A percentile compares a stretch with the other conserved stretches of the same genome.
Conservation (phyloP, 2,329 filamentous ascomycete genomes). For the Lachnellula arida region DNA sequence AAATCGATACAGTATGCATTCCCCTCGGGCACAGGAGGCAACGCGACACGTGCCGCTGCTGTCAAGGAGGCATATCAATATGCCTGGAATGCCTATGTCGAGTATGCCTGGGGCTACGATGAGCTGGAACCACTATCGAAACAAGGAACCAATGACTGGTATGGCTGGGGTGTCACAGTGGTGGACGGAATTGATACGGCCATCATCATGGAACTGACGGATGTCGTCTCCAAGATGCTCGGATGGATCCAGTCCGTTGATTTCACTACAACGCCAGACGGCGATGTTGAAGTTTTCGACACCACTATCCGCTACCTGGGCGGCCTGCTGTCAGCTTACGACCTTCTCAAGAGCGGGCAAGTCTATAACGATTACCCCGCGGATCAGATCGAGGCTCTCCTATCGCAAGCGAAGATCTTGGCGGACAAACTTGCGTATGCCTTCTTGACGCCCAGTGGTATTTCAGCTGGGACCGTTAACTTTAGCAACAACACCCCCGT, state of each 20-base stretch:
- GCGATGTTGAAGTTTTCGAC: constrained; percentile 20
- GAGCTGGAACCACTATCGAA: constrained; percentile 71
- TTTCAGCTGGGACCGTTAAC: constrained; percentile 63
- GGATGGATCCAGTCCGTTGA: constrained; percentile 46
- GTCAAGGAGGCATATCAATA: constrained; percentile 16
- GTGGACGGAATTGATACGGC: constrained; percentile 78
- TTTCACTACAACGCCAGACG: constrained; percentile 14
- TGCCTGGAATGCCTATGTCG: constrained; percentile 71
- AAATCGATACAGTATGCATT: constrained; percentile 1
- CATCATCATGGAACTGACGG: constrained; percentile 74
- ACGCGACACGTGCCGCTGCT: constrained; percentile 1
- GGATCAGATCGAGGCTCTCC: constrained; percentile 47
- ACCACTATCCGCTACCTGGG: constrained; percentile 22
- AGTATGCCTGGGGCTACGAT: constrained; percentile 76
- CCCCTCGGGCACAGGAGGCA: background rate
- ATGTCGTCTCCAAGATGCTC: constrained; percentile 73
- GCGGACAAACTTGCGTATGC: constrained; percentile 68
- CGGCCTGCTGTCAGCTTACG: constrained; percentile 31
- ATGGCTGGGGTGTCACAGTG: constrained; percentile 80
- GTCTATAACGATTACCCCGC: constrained; percentile 38
- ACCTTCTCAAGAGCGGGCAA: constrained; percentile 61
- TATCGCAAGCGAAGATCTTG: constrained; percentile 61
- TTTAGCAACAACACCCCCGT: constrained; percentile 47
- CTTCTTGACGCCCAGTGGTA: constrained; percentile 68
- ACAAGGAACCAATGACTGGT: constrained; percentile 70